phyloP scores from a whole-genome alignment of 257 asterid genomes.

The Verbascum thapsus region DNA sequence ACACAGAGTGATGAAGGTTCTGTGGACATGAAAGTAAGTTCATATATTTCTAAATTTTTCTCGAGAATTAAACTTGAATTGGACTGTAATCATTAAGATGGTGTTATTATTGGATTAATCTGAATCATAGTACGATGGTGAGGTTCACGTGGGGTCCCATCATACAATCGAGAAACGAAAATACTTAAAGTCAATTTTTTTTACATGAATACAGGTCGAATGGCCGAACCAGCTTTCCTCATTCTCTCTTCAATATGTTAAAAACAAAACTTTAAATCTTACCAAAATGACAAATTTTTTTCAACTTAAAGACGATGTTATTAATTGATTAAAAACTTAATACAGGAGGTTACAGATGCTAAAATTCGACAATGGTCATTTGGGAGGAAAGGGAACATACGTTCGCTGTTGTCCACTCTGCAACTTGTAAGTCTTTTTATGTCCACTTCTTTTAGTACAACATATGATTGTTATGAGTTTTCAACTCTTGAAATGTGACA shows the following conservation, averaged over 20 bases:
- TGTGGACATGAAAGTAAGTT: slow-evolving; percentile 42
- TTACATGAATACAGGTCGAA: not conserved
- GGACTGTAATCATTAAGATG: too few relatives aligned
- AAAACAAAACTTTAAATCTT: not conserved
- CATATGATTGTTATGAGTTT: too few relatives aligned
- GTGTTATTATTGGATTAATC: too few relatives aligned
- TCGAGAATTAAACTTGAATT: not conserved
- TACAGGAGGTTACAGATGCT: slow-evolving; percentile 54
- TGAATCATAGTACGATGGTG: too few relatives aligned
- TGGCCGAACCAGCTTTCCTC: too few relatives aligned
- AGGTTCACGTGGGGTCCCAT: too few relatives aligned
- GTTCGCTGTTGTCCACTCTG: slow-evolving; percentile 77
- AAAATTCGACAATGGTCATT: slow-evolving; percentile 60
- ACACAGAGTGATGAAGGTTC: slow-evolving; percentile 33
- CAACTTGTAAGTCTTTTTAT: slow-evolving; percentile 43
- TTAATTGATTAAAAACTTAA: slow-evolving; percentile 1
- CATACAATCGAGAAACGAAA: too few relatives aligned
- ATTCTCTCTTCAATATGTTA: not conserved
- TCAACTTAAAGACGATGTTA: not conserved
- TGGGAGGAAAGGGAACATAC: slow-evolving; percentile 83
- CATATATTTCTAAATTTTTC: not conserved
- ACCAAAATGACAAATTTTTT: not conserved
- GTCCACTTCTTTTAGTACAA: not conserved
- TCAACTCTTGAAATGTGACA: too few relatives aligned
- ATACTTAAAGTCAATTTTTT: not conserved